Percentiles rank a stretch among this genome's conserved stretches.
Evolutionary conservation across 2,329 filamentous ascomycete genomes (phyloP).

Genomic region (Capronia americana): DNA sequence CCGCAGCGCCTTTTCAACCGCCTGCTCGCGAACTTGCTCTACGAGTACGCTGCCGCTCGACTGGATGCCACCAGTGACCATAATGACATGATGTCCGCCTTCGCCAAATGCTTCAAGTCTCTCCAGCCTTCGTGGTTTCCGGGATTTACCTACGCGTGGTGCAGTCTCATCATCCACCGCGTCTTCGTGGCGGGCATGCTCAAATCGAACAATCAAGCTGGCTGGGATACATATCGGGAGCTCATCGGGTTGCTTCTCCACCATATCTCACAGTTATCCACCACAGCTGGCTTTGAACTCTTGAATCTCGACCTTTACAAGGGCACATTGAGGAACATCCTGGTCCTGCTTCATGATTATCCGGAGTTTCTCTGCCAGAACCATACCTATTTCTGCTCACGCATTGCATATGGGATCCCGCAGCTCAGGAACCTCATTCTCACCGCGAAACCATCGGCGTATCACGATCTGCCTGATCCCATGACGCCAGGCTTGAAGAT

Average conservation of each 20-base stretch:
- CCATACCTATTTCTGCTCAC: conserved; percentile 79
- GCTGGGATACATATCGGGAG: conserved; percentile 78
- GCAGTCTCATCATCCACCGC: conserved; percentile 81
- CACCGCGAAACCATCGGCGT: conserved; percentile 74
- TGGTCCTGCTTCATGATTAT: conserved; percentile 91
- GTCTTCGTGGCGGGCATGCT: conserved; percentile 82
- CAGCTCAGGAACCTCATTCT: conserved; percentile 90
- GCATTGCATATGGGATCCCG: conserved; percentile 80
- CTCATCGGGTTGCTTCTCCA: conserved; percentile 74
- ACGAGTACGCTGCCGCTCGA: conserved; percentile 69
- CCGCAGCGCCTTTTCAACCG: conserved; percentile 91
- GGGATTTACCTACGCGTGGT: conserved; percentile 84
- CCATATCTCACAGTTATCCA: conserved; percentile 80
- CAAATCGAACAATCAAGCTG: conserved; percentile 67
- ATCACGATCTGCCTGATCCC: conserved; percentile 74
- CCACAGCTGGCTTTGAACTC: conserved; percentile 70
- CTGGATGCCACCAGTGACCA: conserved; percentile 67
- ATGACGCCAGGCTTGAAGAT: conserved; percentile 76
- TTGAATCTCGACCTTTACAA: conserved; percentile 84
- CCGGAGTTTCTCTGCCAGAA: conserved; percentile 91
- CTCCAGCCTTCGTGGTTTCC: conserved; percentile 80
- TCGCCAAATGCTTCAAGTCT: conserved; percentile 73
- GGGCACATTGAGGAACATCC: conserved; percentile 78
- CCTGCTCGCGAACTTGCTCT: conserved; percentile 81
- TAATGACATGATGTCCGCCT: conserved; percentile 71